Base-by-base conservation (phyloP, 306 rosid species). In the Albizia julibrissin region DNA sequence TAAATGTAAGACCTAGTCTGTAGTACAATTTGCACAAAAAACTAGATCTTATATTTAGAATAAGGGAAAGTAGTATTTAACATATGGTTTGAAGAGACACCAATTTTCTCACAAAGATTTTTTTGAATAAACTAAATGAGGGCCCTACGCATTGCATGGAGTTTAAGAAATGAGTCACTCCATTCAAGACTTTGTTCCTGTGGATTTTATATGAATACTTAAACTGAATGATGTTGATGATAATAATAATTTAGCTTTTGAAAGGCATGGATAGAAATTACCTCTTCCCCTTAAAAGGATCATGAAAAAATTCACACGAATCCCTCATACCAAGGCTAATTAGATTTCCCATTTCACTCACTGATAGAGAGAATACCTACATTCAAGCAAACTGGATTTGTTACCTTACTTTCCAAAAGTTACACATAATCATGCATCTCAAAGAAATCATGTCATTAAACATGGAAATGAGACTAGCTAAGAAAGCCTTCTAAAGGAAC, bases 301-400 rank as follows among this genome's bases (percentile, higher is more conserved):
- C 93, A 58, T 91, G 98, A 75, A 86, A 90, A 68, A 93, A 90
- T 87, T 95, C 99, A 80, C 88, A 88, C 18, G 95, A 88, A 21
- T 84, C 98, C 77, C 78, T 88, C 21, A 89, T 42, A 37, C 95
- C 95, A 79, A 95, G 97, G 90, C 90, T 78, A 83, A 93, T 77
- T 33, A 95, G 47, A 85, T 72, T 85, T 84, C 98, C 99, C 82
- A 95, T 91, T 91, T 95, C 99, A 82, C 83, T 78, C 81, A 90
- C 93, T 8, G 99, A 91, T 62, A 95, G 88, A 10, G 97, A 89
- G 85, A 93, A 92, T 22, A 94, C 92, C 97, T 94, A 77, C 84
- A 90, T 71, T 79, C 72, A 75, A 90, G 75, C 59, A 89, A 84
- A 76, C 61, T 26, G 79, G 75, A 75, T 44, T n/a, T 58, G 77